phyloP scores from a whole-genome alignment of 371 early-diverging fungal genomes.

The Capniomyces stellatus region DNA sequence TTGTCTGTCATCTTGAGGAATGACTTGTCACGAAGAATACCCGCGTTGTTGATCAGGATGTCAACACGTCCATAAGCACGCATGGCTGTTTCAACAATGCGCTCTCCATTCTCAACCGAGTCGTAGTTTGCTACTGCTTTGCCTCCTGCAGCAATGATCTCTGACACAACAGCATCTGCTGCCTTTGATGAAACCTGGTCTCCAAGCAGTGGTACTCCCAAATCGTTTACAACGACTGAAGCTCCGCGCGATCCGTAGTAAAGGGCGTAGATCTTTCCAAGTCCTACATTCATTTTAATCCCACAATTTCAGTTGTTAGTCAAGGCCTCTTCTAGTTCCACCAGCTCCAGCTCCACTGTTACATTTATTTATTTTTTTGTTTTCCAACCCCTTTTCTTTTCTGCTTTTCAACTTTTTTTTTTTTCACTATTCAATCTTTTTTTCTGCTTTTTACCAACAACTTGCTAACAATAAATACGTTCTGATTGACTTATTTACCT shows the following conservation, averaged over 20 bases:
- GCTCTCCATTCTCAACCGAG: slow-evolving; percentile 88
- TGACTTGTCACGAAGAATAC: slow-evolving; percentile 55
- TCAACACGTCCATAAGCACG: slow-evolving; percentile 76
- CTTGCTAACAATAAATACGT: too few relatives aligned
- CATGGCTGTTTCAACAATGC: slow-evolving; percentile 90
- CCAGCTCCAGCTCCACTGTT: too few relatives aligned
- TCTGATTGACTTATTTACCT: too few relatives aligned
- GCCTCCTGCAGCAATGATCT: slow-evolving; percentile 73
- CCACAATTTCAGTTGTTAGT: too few relatives aligned
- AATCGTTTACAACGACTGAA: slow-evolving; percentile 78
- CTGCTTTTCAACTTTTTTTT: too few relatives aligned
- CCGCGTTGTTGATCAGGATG: slow-evolving; percentile 54
- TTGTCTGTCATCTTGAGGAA: slow-evolving; percentile 41
- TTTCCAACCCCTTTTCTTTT: too few relatives aligned
- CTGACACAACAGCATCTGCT: slow-evolving; percentile 90
- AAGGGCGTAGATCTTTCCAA: slow-evolving; percentile 81
- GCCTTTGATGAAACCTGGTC: slow-evolving; percentile 50
- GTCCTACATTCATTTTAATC: slow-evolving; percentile 31
- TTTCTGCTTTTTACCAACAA: too few relatives aligned
- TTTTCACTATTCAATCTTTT: too few relatives aligned
- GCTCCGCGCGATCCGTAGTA: slow-evolving; percentile 81
- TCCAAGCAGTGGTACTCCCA: slow-evolving; percentile 53
- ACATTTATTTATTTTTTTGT: too few relatives aligned
- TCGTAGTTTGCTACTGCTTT: slow-evolving; percentile 92
- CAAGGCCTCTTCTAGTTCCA: too few relatives aligned